Evolutionary conservation across 495 filamentous ascomycete species (phyloP).

Genomic region (Penicillium bovifimosum): DNA sequence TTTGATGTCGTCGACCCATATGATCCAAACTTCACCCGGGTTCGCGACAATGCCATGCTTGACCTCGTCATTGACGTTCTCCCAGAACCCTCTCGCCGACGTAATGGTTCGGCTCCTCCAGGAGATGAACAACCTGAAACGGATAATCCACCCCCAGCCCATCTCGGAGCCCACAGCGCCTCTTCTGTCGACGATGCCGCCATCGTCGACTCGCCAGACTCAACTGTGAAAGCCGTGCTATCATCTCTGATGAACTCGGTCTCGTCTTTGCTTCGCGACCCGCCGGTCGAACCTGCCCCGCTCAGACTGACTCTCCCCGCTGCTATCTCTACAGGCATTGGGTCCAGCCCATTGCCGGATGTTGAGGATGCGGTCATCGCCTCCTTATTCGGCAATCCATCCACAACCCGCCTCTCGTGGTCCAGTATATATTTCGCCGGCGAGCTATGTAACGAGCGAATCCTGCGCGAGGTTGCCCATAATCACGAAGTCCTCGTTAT

Average conservation of each 20-base stretch:
- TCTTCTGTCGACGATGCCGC: conserved; percentile 21
- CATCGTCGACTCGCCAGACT: conserved; percentile 35
- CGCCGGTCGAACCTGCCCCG: conserved; percentile 21
- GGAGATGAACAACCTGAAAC: conserved; percentile 25
- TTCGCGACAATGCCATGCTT: conserved; percentile 64
- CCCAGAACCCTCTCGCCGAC: conserved; percentile 34
- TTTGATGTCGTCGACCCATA: conserved; percentile 61
- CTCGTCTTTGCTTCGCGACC: conserved; percentile 48
- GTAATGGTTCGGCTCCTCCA: conserved; percentile 37
- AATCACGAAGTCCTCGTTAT: conserved; percentile 78
- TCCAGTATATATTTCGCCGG: conserved; percentile 63
- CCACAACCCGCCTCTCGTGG: conserved; percentile 54
- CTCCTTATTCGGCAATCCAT: conserved; percentile 34
- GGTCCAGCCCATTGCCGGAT: conserved; percentile 70
- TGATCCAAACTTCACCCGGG: conserved; percentile 78
- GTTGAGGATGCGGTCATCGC: conserved; percentile 50
- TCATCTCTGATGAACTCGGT: conserved; percentile 55
- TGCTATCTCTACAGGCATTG: conserved; percentile 65
- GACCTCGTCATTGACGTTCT: conserved; percentile 64
- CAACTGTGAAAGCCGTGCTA: conserved; percentile 46
- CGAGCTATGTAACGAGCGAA: conserved; percentile 57
- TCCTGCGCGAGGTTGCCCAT: conserved; percentile 55
- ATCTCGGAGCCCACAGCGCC: conserved; percentile 16
- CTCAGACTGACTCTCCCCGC: conserved; percentile 55
- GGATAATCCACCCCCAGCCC: conserved; percentile 14